These are phyloP conservation scores for Fallopia convolvulus DNA, from an alignment of 148 eudicot genomes.

Conservation along the genomic window DNA sequence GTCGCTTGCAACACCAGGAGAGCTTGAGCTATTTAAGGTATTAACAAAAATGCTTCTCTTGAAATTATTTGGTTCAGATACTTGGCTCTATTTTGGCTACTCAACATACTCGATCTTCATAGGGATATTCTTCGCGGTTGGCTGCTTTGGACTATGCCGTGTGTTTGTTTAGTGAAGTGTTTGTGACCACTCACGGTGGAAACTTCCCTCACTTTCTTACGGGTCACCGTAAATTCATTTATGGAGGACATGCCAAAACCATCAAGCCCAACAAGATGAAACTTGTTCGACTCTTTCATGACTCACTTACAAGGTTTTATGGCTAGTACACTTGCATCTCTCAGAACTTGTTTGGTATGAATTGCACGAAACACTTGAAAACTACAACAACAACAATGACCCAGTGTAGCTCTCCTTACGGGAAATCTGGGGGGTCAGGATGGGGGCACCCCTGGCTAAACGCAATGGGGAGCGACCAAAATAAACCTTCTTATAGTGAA, in stretches of 20 bases:
- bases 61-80: background rate
- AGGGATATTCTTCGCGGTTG: conserved; percentile 82
- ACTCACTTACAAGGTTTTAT: conserved; percentile 50
- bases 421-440: no score
- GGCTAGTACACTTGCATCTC: background rate
- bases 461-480: no score
- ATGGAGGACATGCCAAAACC: conserved; percentile 81
- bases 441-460: no score
- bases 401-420: no score
- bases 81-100: background rate
- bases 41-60: background rate
- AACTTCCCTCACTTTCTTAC: conserved; percentile 88
- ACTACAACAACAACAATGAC: no score
- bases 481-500: no score
- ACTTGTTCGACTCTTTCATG: conserved; percentile 55
- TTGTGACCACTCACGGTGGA: conserved; percentile 89
- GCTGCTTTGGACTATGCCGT: conserved; percentile 83
- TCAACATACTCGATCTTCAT: background rate
- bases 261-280: conserved; percentile 71
- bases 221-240: conserved; percentile 73
- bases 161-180: conserved; percentile 75
- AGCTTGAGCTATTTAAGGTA: conserved; percentile 66
- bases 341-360: background rate
- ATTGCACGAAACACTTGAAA: background rate
- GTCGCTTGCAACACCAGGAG: conserved; percentile 57